Conservation (phyloP, 164 flowering plant species). For the Berberis vulgaris region DNA sequence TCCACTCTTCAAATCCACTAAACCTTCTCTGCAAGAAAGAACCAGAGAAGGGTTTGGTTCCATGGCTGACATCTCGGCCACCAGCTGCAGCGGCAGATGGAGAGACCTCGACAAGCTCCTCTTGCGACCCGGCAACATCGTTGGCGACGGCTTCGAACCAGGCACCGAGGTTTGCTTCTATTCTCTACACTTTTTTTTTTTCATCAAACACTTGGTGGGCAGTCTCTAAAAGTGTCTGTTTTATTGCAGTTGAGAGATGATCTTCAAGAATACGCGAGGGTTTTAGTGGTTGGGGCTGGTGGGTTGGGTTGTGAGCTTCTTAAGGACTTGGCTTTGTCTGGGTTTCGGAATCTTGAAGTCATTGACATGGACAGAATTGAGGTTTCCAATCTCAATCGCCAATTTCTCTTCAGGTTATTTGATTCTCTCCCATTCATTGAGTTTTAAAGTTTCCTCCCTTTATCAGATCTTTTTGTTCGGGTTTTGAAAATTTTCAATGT, state of each 20-base stretch:
- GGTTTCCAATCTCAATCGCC: constrained; percentile 94
- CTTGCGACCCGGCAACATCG: constrained; percentile 71
- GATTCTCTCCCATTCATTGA: neutral
- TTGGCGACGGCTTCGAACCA: constrained; percentile 67
- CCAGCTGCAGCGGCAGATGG: constrained; percentile 36
- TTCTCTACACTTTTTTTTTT: constrained; percentile 2
- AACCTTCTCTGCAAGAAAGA: no score
- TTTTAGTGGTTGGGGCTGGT: constrained; percentile 94
- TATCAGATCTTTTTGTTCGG: neutral
- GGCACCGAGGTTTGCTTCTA: constrained; percentile 41
- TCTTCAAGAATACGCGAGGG: constrained; percentile 47
- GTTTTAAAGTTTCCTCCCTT: neutral
- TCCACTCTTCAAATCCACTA: no score
- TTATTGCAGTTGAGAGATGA: constrained; percentile 66
- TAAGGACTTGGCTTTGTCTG: constrained; percentile 88
- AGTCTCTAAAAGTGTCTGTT: neutral
- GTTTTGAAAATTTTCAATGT: no score
- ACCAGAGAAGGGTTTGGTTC: no score
- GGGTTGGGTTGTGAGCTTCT: constrained; percentile 93
- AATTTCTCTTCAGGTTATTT: constrained; percentile 83
- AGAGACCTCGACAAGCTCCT: constrained; percentile 96
- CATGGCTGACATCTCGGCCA: no score
- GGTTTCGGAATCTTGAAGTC: constrained; percentile 73
- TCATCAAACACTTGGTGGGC: constrained; percentile 17
- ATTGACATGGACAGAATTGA: constrained; percentile 98